Evolutionary conservation across 257 asterid species (phyloP).

Genomic region (Lithospermum erythrorhizon): DNA sequence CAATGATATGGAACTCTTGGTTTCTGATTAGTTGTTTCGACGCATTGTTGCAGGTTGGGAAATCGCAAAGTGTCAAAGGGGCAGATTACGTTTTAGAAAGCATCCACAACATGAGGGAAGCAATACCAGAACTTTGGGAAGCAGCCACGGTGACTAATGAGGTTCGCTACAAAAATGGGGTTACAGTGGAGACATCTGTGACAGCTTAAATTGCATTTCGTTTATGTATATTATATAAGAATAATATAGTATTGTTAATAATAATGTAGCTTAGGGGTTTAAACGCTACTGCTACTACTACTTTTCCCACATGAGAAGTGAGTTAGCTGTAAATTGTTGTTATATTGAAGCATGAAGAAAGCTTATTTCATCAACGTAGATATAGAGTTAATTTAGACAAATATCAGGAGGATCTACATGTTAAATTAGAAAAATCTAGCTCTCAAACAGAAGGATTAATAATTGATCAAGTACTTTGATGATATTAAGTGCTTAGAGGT

Average conservation of each 20-base stretch:
- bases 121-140: constrained; percentile 87
- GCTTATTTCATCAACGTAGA: no score
- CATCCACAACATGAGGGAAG: constrained; percentile 83
- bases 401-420: no score
- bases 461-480: no score
- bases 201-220: constrained; percentile 41
- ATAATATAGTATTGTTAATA: background rate
- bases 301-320: no score
- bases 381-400: no score
- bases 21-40: background rate
- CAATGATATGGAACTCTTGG: background rate
- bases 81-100: constrained; percentile 89
- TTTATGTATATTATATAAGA: constrained; percentile 5
- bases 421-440: no score
- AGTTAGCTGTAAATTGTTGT: no score
- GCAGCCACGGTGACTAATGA: constrained; percentile 39
- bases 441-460: no score
- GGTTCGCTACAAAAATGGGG: constrained; percentile 53
- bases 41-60: constrained; percentile 50
- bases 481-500: no score
- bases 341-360: no score
- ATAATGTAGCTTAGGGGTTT: constrained; percentile 18
- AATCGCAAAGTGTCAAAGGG: constrained; percentile 72
- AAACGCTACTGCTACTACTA: background rate
- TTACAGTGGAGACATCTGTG: constrained; percentile 76